These are phyloP conservation scores for Aspergillus sojae DNA, from an alignment of 2,329 filamentous ascomycete genomes.

Conservation along the genomic window DNA sequence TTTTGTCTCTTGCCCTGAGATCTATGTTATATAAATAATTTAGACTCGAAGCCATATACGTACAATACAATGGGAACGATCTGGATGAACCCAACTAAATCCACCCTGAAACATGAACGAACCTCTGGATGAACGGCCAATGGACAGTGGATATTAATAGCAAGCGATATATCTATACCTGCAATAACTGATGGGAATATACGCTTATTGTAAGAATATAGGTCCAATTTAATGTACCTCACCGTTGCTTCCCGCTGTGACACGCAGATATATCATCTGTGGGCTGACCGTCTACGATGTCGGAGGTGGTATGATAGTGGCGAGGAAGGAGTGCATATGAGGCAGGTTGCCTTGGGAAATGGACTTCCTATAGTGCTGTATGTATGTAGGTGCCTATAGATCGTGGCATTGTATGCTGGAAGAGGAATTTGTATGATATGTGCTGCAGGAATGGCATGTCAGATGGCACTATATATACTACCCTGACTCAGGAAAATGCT, in stretches of 20 bases:
- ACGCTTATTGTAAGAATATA: neutral
- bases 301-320: constrained; percentile 3
- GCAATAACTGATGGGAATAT: neutral
- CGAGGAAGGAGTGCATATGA: neutral
- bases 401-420: neutral
- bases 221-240: constrained; percentile 2
- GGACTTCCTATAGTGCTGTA: neutral
- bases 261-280: constrained; percentile 9
- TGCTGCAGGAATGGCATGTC: neutral
- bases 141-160: neutral
- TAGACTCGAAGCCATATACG: neutral
- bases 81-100: neutral
- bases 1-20: neutral
- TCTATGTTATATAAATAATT: neutral
- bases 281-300: neutral
- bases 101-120: neutral
- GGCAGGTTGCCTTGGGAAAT: constrained; percentile 1
- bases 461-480: neutral
- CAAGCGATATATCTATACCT: neutral
- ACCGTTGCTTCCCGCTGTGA: constrained; percentile 7
- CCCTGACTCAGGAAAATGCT: neutral
- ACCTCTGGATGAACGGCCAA: neutral
- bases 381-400: neutral
- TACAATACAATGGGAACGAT: neutral
- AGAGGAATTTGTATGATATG: neutral